phyloP scores from a whole-genome alignment of 1,139 yeast species.

The Yamadazyma triangularis region DNA sequence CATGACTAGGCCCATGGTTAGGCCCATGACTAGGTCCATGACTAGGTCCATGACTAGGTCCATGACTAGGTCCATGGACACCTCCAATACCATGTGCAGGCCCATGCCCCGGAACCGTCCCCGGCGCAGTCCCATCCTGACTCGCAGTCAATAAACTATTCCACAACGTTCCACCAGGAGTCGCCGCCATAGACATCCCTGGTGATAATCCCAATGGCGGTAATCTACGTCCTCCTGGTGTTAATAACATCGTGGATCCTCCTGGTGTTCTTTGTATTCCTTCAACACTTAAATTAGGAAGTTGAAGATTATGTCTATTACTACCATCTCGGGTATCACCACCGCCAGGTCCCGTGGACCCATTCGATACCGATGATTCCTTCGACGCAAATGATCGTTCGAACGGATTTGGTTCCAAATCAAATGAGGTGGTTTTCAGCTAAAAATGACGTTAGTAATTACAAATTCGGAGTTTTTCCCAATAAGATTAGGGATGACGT shows the following conservation, averaged over 20 bases:
- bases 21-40: conserved; percentile 2
- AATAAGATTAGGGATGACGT: too few species aligned
- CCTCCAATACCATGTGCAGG: too few species aligned
- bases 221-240: conserved; percentile 59
- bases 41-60: conserved; percentile 4
- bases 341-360: conserved; percentile 3
- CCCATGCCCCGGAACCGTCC: background rate
- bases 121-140: conserved; percentile 6
- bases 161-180: conserved; percentile 49
- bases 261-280: conserved; percentile 31
- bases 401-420: conserved; percentile 91
- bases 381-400: conserved; percentile 85
- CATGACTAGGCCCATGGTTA: conserved; percentile 1
- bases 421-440: conserved; percentile 53
- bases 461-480: too few species aligned
- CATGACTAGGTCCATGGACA: too few species aligned
- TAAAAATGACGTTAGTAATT: conserved; percentile 9
- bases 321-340: conserved; percentile 7
- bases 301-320: conserved; percentile 32
- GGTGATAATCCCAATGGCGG: conserved; percentile 52
- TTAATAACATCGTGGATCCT: conserved; percentile 50
- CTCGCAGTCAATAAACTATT: conserved; percentile 42
- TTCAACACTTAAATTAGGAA: conserved; percentile 28
- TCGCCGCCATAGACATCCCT: conserved; percentile 28
- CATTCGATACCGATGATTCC: conserved; percentile 14